Evolutionary conservation across 2,329 filamentous ascomycete species (phyloP), one percentile per base, ranked within the genome.

Genomic region (Mariannaea elegans): DNA sequence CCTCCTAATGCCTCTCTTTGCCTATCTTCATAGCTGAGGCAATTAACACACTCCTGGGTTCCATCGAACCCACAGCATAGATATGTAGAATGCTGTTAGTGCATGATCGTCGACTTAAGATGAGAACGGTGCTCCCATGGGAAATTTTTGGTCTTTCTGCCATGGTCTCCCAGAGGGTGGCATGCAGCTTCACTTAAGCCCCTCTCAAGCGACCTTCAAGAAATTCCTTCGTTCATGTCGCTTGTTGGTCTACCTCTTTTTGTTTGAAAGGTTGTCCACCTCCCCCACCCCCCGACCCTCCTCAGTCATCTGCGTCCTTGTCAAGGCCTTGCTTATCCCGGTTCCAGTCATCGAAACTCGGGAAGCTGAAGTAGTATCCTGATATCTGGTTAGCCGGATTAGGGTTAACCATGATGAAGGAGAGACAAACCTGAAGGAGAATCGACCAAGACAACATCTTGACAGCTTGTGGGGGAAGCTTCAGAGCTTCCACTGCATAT

Each of bases 301-400:
- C 47, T 71, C 69, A 71, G 39, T 72, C 69, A 56, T 71, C 65
- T 3, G 61, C 57, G 27, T 67, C 65, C 53, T 71, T 69, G 45
- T 67, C 59, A 13, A 71, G 62, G 18, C 66, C 64, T 27, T 69
- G 63, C 44, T 71, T 69, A 38, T 69, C 80, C 18, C 78, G 78
- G 39, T 85, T 84, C 80, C 88, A 91, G 61, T 87, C 83, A 69
- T 92, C 89, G 74, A 91, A 91, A 73, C 85, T 89, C 14, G 89
- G 89, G 72, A 92, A 92, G 78, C 89, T 91, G 71, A 90, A 88
- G 75, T 92, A 92, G 62, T 86, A 84, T 56, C 66, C 71, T 73
- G 59, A 29, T 7, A n/a, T 41, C 14, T 18, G 23, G 61, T 71
- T 36, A 69, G 66, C 55, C 13, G 19, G 13, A 14, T 7, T n/a